Evolutionary conservation across 805 yeast genomes (phyloP), one percentile per base, ranked within the genome.

Genomic region (Monosporozyma unispora): DNA sequence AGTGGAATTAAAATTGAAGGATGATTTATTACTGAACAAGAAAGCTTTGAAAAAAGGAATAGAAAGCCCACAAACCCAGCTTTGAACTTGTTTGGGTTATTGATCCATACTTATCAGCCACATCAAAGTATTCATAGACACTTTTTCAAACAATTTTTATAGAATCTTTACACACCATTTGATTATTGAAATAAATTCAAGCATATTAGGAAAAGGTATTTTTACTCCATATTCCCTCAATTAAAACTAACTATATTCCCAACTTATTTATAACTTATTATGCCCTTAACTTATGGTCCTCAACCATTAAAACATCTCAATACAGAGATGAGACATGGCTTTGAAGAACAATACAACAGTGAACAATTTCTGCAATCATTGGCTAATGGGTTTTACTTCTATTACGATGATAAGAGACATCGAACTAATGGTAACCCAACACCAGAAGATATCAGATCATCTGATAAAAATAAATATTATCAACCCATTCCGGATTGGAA

Each of bases 371-470:
- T 81, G 57, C 73, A 70, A 55, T 62, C 76, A 23, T 70, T 81
- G 48, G 84, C 84, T 0, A 71, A 80, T 64, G 79, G 82, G 47
- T 88, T 86, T 69, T 83, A 79, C 64, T 82, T 85, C 49, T 93
- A 93, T 67, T 91, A 78, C 63, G 96, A 89, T 61, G 91, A 88
- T 60, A 91, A 93, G 64, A 78, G 98, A 45, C 96, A 93, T 64
- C 84, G 82, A 55, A 85, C 96, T 2, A 86, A 87, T 52, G 96
- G 96, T 19, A 85, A 81, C 58, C 96, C 96, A 1, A 70, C 77
- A 7, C 70, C 81, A 1, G 77, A 73, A 9, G 80, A 75, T 28
- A 82, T 79, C 58, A 76, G 75, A 54, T 54, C 55, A 12, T 59
- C 63, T 23, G 76, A 75, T 49, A 67, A 64, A 22, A 74, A 75